These are phyloP conservation scores for Coniochaeta sp. DNA, from an alignment of 2,329 filamentous ascomycete species.

Conservation along the genomic window DNA sequence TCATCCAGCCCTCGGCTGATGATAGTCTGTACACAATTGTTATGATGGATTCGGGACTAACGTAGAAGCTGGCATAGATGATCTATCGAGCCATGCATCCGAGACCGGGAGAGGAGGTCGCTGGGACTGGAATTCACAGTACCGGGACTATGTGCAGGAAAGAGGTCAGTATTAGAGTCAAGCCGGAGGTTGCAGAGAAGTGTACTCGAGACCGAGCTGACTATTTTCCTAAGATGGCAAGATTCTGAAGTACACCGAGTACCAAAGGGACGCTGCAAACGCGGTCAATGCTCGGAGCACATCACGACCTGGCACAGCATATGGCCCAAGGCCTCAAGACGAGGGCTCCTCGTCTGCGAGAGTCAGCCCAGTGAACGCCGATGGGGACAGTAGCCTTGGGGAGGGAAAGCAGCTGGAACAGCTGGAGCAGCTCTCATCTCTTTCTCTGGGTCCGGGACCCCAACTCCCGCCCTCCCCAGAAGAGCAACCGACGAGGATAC, in stretches of 20 bases:
- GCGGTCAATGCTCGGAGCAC: not conserved
- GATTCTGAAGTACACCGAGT: not conserved
- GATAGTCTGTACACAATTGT: too few relatives aligned
- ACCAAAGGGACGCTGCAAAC: not conserved
- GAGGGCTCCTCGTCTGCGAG: too few relatives aligned
- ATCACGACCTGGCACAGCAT: not conserved
- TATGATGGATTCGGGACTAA: too few relatives aligned
- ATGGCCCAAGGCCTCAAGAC: not conserved
- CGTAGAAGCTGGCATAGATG: too few relatives aligned
- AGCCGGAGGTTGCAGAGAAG: too few relatives aligned
- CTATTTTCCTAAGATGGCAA: not conserved
- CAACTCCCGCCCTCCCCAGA: not conserved
- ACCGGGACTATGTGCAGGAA: constrained; percentile 2
- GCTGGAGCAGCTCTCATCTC: too few relatives aligned
- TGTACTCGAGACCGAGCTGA: not conserved
- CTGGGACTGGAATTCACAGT: not conserved
- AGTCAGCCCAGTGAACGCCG: too few relatives aligned
- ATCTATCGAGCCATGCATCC: not conserved
- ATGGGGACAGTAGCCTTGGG: too few relatives aligned
- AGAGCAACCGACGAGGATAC: not conserved
- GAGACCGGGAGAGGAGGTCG: not conserved
- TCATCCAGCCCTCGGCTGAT: too few relatives aligned
- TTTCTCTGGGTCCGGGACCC: too few relatives aligned
- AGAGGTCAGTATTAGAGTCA: constrained; percentile 4
- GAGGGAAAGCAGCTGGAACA: too few relatives aligned